Evolutionary conservation across 495 filamentous ascomycete genomes (phyloP).

Genomic region (Pyronema domesticum): DNA sequence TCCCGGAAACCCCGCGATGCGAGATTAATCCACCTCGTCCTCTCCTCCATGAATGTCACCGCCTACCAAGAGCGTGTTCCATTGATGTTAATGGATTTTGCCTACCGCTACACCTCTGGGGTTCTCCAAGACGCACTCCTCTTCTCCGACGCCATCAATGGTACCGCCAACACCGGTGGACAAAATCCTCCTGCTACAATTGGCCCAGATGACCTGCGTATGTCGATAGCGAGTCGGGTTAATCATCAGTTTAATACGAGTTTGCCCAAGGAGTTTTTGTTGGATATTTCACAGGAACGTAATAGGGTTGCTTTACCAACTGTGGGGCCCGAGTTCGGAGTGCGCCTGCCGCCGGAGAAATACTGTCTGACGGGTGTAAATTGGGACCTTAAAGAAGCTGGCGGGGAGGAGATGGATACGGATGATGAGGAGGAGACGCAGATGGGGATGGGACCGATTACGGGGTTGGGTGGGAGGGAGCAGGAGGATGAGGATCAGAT

Average conservation of each 20-base stretch:
- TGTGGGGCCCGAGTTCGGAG: constrained; percentile 60
- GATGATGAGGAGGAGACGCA: constrained; percentile 22
- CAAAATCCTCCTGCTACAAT: constrained; percentile 28
- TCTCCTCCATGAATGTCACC: constrained; percentile 69
- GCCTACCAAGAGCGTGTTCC: constrained; percentile 89
- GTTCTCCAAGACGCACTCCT: constrained; percentile 50
- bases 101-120: constrained; percentile 62
- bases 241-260: constrained; percentile 47
- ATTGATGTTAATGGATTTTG: constrained; percentile 86
- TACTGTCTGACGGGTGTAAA: constrained; percentile 73
- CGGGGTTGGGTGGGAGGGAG: constrained; percentile 3
- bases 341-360: constrained; percentile 72
- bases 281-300: constrained; percentile 63
- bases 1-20: constrained; percentile 75
- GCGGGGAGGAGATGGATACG: constrained; percentile 27
- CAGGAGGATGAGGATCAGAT: constrained; percentile 26
- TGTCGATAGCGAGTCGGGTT: constrained; percentile 45
- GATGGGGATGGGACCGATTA: constrained; percentile 5
- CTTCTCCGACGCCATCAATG: constrained; percentile 41
- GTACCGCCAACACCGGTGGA: constrained; percentile 19
- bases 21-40: constrained; percentile 75
- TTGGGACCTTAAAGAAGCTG: constrained; percentile 48
- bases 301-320: constrained; percentile 67
- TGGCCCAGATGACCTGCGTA: constrained; percentile 38
- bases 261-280: constrained; percentile 68